A percentile compares a stretch with the other conserved stretches of the same genome.
phyloP scores from a whole-genome alignment of 192 early-diverging fungal genomes.

The Mortierella alpina region DNA sequence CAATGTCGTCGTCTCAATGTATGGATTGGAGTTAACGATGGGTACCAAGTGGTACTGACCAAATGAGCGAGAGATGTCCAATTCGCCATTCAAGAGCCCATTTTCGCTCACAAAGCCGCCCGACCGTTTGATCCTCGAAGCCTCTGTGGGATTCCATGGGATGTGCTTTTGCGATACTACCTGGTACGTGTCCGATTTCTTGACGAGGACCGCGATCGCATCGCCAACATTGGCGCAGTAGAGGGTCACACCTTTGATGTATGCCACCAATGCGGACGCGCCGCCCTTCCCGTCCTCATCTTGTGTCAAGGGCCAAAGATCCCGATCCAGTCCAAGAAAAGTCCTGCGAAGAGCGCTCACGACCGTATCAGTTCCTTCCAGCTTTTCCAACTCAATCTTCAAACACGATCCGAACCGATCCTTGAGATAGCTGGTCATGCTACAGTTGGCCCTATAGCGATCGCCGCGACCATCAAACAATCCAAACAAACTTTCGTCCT shows the following conservation, averaged over 20 bases:
- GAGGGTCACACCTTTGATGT: conserved; percentile 78
- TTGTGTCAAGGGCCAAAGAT: conserved; percentile 58
- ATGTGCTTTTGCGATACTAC: conserved; percentile 80
- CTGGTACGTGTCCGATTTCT: conserved; percentile 72
- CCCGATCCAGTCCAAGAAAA: conserved; percentile 85
- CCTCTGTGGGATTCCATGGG: conserved; percentile 74
- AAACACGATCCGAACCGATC: conserved; percentile 76
- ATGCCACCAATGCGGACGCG: conserved; percentile 84
- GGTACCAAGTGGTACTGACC: conserved; percentile 89
- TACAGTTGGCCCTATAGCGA: conserved; percentile 54
- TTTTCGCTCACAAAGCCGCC: conserved; percentile 84
- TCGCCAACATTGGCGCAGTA: conserved; percentile 92
- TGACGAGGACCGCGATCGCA: conserved; percentile 81
- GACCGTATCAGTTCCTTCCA: conserved; percentile 67
- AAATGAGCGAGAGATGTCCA: conserved; percentile 83
- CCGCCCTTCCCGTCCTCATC: conserved; percentile 67
- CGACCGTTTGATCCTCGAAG: conserved; percentile 79
- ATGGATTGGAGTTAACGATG: conserved; percentile 87
- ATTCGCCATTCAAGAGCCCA: conserved; percentile 79
- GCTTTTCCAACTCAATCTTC: conserved; percentile 78
- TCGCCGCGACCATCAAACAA: conserved; percentile 83
- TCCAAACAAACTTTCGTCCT: conserved; percentile 91
- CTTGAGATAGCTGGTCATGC: conserved; percentile 75
- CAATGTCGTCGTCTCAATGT: conserved; percentile 75
- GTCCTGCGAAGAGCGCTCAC: conserved; percentile 81